Base-by-base conservation (phyloP, 305 asterid species). In the Rubia tinctorum region DNA sequence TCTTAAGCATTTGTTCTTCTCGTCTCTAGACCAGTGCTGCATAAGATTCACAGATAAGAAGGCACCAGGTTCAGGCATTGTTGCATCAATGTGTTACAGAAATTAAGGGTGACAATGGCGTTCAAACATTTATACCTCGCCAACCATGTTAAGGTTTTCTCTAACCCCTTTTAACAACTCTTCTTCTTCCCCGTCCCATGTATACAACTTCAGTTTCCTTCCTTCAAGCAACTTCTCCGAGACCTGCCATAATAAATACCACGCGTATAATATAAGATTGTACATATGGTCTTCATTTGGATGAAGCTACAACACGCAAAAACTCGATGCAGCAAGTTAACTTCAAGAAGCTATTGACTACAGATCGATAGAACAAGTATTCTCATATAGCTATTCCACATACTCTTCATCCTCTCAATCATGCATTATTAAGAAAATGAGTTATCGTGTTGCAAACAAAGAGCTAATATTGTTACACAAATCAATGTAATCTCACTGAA, bases 1-100 rank as follows among this genome's bases (percentile, higher is more conserved):
- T 75, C 90, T 88, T 45, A 94, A 73, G 77, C 97, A 91, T 83
- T 78, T 91, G 76, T 88, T 94, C 73, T 88, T 94, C 85, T 83
- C 93, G 59, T 88, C 88, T 84, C 97, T 86, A 40, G 93, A 61
- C 97, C 97, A 93, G 78, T 91, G 96, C 96, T 93, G 88, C 76
- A 82, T 79, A 42, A 72, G 30, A 73, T 76, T 59, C 27, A 59
- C 11, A 53, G 58, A 72, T 47, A 11, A 71, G 78, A 11, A 71
- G 78, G 13, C 13, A 68, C 71, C 75, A 68, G 63, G 71, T 62
- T 55, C 60, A 55, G 53, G 75, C 39, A 23, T 12, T 17, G 79
- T 11, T 17, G 79, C 53, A 69, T 77, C 51, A 27, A 66, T 44
- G 72, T 61, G 71, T 51, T 22, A 40, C 10, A 17, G 61, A 69